Conservation (phyloP, 2,329 filamentous ascomycete species). For the Tolypocladium paradoxum region DNA sequence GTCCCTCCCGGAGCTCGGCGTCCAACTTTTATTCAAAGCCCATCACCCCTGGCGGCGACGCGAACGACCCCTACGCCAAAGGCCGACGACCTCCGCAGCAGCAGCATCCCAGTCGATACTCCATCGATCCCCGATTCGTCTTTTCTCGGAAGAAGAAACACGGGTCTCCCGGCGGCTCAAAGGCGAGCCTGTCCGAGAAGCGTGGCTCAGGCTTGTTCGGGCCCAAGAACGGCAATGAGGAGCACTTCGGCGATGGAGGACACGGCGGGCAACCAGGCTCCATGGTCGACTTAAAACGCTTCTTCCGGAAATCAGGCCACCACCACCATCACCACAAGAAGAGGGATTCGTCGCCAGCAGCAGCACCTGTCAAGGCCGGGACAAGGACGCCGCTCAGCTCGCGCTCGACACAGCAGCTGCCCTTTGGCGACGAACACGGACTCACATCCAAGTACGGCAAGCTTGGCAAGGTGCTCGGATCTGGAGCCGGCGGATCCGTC, state of each 20-base stretch:
- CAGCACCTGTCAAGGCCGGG: conserved; percentile 40
- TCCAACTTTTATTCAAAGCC: conserved; percentile 59
- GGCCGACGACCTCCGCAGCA: conserved; percentile 63
- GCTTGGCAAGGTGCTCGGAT: conserved; percentile 85
- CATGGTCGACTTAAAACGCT: conserved; percentile 93
- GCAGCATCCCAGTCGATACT: conserved; percentile 48
- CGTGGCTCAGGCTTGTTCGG: conserved; percentile 33
- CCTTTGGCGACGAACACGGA: conserved; percentile 90
- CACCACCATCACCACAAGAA: conserved; percentile 61
- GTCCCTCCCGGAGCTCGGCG: conserved; percentile 53
- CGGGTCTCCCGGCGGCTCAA: conserved; percentile 42
- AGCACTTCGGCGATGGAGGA: conserved; percentile 16
- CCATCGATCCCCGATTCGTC: conserved; percentile 71
- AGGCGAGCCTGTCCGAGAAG: conserved; percentile 43
- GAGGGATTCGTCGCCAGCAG: conserved; percentile 53
- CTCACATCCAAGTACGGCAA: conserved; percentile 89
- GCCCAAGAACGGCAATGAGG: conserved; percentile 25
- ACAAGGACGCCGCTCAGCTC: conserved; percentile 35
- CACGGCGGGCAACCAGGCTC: conserved; percentile 49
- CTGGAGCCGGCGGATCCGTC: conserved; percentile 89
- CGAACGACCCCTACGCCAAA: conserved; percentile 80
- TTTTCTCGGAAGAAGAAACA: conserved; percentile 68
- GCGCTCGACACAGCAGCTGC: conserved; percentile 52
- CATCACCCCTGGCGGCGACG: conserved; percentile 68
- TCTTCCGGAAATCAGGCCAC: conserved; percentile 72